Base-by-base conservation (phyloP, 352 stramenopile genomes). In the Pythium rishiriense region DNA sequence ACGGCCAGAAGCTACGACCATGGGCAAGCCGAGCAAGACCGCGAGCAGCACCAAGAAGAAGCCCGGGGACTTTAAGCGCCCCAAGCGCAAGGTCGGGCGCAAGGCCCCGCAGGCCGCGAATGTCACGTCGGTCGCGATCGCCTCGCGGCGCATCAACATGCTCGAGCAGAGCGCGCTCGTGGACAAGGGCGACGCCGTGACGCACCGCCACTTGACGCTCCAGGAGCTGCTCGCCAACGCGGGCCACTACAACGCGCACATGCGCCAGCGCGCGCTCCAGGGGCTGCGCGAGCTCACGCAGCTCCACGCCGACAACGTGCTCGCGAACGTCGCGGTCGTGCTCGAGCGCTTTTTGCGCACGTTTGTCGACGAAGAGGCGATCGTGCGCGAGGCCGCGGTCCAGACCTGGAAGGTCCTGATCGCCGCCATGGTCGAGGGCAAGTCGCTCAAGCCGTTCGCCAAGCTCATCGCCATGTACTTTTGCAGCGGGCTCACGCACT, bases 41-140 rank as follows among this genome's bases (percentile, higher is more conserved):
- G 71, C 78, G 59, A 43, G 37, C 37, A 82, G 79, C 69, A 59
- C 49, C 33, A 94, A 94, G 83, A 93, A 92, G 78, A 94, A 94
- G 74, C 85, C 85, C 11, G 83, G 71, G 31, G 85, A 94, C 69
- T 94, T 94, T 64, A 94, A 94, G 81, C 83, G 83, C 22, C 85
- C 82, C 15, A 94, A 94, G 82, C 85, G 81, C 70, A 94, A 94
- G 68, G 85, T 94, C 28, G 85, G 85, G 14, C 81, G 83, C 37
- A 87, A 87, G 57, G 82, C 77, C 1, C 68, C 78, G 15, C 81
- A 77, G 50, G 72, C 82, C 25, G 79, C 85, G 33, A 94, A 94
- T 50, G 85, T 94, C 22, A 94, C 85, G 28, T 89, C 77, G 35
- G 85, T 92, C 42, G 72, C 68, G 29, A 81, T 94, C 54, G 72